Base-by-base conservation (phyloP, 148 eudicot genomes). In the Mesembryanthemum crystallinum region DNA sequence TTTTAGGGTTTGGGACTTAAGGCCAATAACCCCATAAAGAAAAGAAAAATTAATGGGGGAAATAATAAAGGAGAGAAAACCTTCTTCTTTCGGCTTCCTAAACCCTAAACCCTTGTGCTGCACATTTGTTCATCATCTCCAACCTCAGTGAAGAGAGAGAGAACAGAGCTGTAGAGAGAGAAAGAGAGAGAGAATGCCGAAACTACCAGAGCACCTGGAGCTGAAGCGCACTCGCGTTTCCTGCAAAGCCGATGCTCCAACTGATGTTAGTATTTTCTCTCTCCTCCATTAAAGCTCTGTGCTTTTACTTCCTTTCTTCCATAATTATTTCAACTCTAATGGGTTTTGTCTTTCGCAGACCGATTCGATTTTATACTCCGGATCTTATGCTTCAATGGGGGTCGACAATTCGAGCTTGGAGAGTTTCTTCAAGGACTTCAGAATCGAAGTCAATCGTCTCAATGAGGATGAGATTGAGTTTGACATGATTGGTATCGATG, bases 401-500 rank as follows among this genome's bases (percentile, higher is more conserved):
- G 86, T 90, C 30, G 98, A 92, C 68, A 92, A 92, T 81, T 87
- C 91, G 71, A 67, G 88, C 55, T 77, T 92, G 54, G 86, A 84
- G 59, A 81, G 83, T n/a, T 95, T 95, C 69, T 90, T 85, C 37
- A 77, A 87, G 20, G 83, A 88, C 35, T 92, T 95, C 47, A 83
- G 64, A 71, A 81, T 95, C 27, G 88, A 87, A 67, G 84, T 95
- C 18, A 87, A 81, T 76, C 85, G 85, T 28, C 88, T 92, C 24
- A 77, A 74, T 0, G 89, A 90, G 63, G 91, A 92, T 67, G 85
- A 87, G 1, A 89, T 92, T 80, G 97, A 90, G 75, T 92, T 95
- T 64, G 98, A 95, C 73, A 79, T 95, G 87, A 88, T 95, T 71
- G 98, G 98, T 52, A 88, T 92, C 70, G 96, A 94, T 80, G 88